phyloP scores from a whole-genome alignment of 208 protist genomes.

The Trichomonas gallinae region DNA sequence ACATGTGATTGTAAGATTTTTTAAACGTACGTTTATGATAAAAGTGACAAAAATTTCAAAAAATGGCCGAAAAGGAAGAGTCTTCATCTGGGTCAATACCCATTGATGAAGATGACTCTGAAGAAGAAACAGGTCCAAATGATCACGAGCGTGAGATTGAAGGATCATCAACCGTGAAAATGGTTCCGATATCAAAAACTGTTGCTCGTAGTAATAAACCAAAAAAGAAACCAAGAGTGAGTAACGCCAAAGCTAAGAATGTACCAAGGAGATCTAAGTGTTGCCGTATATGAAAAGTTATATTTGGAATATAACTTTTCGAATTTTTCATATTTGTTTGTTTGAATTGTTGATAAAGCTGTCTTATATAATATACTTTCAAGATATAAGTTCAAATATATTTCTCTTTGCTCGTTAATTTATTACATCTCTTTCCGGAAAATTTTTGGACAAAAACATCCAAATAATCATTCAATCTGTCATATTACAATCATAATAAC shows the following conservation, averaged over 20 bases:
- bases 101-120: neutral
- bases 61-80: neutral
- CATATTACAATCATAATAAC: too few species aligned
- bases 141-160: neutral
- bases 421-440: too few species aligned
- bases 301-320: neutral
- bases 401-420: too few species aligned
- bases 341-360: neutral
- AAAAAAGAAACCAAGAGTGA: neutral
- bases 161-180: neutral
- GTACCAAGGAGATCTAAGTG: neutral
- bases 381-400: too few species aligned
- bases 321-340: neutral
- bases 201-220: neutral
- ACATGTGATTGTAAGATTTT: too few species aligned
- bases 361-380: too few species aligned
- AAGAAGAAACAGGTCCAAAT: neutral
- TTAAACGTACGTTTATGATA: too few species aligned
- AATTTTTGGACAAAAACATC: too few species aligned
- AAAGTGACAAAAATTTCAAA: too few species aligned
- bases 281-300: neutral
- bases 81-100: neutral
- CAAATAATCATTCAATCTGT: too few species aligned
- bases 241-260: neutral
- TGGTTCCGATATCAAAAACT: neutral